Evolutionary conservation across 257 asterid species (phyloP), one percentile per base, ranked within the genome.

Genomic region (Petrea volubilis): DNA sequence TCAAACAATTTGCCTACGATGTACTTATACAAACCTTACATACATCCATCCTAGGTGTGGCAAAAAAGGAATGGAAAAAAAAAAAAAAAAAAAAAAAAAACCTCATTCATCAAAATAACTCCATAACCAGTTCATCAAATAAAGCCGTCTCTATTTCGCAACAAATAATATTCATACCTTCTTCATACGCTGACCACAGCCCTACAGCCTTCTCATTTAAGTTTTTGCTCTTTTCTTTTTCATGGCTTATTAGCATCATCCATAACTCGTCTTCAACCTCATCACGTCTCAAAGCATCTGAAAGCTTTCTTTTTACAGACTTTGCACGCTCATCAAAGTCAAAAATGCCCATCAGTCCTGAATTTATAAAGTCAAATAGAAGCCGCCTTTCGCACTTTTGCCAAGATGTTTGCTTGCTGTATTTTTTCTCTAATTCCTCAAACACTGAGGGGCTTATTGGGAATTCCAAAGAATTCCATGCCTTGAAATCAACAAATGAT

Each of bases 231-330:
- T 49, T 79, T 41, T 71, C 86, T 51, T 81, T 81, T 56, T 78
- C 95, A 65, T 83, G 86, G 51, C 76, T 40, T 33, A 69, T 51
- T 7, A 92, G 82, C 79, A 80, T 77, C 71, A 13, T 70, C 98
- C 95, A 90, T 73, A 92, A 18, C 71, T 86, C 88, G 33, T 92
- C 94, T 76, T 86, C 94, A 50, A 90, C 74, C 76, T 86, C 90
- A 79, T 69, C 67, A 34, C 87, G 85, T 55, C 80, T 84, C 79
- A 81, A 73, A 34, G 68, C 46, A 44, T 77, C 28, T 57, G 53
- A 15, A 0, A 72, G 27, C 66, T 72, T 74, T 64, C 73, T 67
- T 50, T 44, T 60, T 33, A 60, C 15, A 76, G 77, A 64, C 8
- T 41, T 73, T 65, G 68, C 74, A 61, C 64, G 56, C 0, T 47